Evolutionary conservation across 2,329 filamentous ascomycete genomes (phyloP).

Genomic region (Ophiostoma tasmaniense): DNA sequence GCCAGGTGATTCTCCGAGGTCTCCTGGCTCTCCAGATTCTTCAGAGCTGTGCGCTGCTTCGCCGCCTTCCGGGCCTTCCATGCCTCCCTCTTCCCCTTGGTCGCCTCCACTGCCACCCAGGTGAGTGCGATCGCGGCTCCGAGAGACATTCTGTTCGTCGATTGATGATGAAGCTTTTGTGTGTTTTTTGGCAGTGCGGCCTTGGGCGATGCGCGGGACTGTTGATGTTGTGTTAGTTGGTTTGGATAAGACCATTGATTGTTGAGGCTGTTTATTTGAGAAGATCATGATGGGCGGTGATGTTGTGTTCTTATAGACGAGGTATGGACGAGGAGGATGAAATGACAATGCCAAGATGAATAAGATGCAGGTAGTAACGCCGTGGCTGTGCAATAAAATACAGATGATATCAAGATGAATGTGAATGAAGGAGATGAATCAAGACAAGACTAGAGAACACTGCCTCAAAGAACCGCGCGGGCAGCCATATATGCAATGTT

Average conservation of each 20-base stretch:
- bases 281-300: conserved; percentile 5
- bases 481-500: conserved; percentile 13
- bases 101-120: conserved; percentile 9
- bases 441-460: background rate
- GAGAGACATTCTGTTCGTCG: conserved; percentile 2
- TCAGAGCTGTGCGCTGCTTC: conserved; percentile 7
- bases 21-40: background rate
- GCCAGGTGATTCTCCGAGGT: background rate
- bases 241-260: background rate
- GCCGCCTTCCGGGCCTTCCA: conserved; percentile 8
- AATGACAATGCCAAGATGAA: background rate
- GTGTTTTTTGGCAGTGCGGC: conserved; percentile 4
- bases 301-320: background rate
- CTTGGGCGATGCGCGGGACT: conserved; percentile 11
- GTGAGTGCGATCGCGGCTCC: conserved; percentile 2
- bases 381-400: background rate
- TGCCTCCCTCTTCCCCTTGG: conserved; percentile 5
- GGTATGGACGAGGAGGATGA: background rate
- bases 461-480: background rate
- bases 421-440: background rate
- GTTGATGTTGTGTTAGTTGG: conserved; percentile 10
- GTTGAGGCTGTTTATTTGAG: background rate
- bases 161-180: background rate
- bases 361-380: background rate
- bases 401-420: background rate